Percentiles rank a stretch among this genome's conserved stretches.
These are phyloP conservation scores for Stachybotrys echinatus DNA, from an alignment of 2,329 filamentous ascomycete species.

Conservation along the genomic window DNA sequence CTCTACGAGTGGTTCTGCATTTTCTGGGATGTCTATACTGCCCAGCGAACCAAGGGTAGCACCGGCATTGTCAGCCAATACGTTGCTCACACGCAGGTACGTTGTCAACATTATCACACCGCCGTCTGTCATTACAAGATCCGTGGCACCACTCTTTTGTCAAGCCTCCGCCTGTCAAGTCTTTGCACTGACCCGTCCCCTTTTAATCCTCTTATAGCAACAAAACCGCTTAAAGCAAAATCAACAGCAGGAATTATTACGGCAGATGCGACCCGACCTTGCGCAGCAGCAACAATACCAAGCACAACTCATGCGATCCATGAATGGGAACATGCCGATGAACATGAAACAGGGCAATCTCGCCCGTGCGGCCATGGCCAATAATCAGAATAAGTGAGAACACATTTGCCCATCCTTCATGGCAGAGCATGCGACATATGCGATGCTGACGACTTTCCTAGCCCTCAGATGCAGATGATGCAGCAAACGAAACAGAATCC, in stretches of 20 bases:
- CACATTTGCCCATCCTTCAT: neutral
- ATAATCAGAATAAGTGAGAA: slow-evolving; percentile 67
- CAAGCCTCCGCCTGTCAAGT: slow-evolving; percentile 1
- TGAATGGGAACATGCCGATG: slow-evolving; percentile 57
- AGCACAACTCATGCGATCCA: slow-evolving; percentile 61
- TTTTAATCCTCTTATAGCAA: slow-evolving; percentile 36
- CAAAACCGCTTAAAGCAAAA: slow-evolving; percentile 70
- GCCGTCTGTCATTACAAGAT: too few species aligned
- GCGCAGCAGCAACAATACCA: slow-evolving; percentile 52
- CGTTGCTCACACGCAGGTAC: slow-evolving; percentile 76
- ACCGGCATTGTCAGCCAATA: slow-evolving; percentile 67
- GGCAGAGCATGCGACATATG: neutral
- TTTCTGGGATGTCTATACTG: slow-evolving; percentile 94
- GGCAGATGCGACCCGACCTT: slow-evolving; percentile 62
- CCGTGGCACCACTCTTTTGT: too few species aligned
- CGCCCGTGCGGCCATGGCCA: slow-evolving; percentile 71
- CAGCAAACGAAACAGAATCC: slow-evolving; percentile 68
- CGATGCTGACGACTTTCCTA: slow-evolving; percentile 20
- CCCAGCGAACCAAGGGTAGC: slow-evolving; percentile 66
- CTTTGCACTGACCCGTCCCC: neutral
- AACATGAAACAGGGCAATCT: slow-evolving; percentile 57
- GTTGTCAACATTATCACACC: too few species aligned
- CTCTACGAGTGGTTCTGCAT: slow-evolving; percentile 97
- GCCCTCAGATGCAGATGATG: slow-evolving; percentile 67
- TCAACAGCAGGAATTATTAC: slow-evolving; percentile 71